Evolutionary conservation across 371 early-diverging fungal genomes (phyloP).

Genomic region (Phascolomyces articulosus): DNA sequence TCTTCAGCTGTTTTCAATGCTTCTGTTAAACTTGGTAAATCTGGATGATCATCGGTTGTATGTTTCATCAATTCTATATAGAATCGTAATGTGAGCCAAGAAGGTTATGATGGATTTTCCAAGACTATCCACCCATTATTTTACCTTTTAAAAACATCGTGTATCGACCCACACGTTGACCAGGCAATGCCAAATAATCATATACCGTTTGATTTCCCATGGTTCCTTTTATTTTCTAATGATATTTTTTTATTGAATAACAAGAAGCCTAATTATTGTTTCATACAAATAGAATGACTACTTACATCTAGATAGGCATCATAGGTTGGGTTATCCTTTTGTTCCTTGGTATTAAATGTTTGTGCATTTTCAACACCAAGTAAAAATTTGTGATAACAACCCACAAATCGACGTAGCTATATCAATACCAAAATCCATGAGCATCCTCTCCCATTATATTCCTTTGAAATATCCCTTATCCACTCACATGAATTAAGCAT

Average conservation of each 20-base stretch:
- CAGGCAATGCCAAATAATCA: constrained; percentile 30
- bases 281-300: no score
- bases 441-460: no score
- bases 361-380: constrained; percentile 47
- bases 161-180: constrained; percentile 48
- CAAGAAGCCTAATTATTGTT: no score
- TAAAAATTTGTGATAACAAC: constrained; percentile 45
- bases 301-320: constrained; percentile 27
- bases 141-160: constrained; percentile 45
- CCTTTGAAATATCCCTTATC: no score
- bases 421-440: no score
- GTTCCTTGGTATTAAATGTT: constrained; percentile 38
- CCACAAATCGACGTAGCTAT: constrained; percentile 25
- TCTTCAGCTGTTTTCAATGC: constrained; percentile 35
- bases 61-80: constrained; percentile 34
- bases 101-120: no score
- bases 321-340: constrained; percentile 39
- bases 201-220: constrained; percentile 22
- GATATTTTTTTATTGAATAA: no score
- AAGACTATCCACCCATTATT: not conserved
- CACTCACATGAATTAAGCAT: constrained; percentile 42
- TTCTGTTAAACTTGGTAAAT: constrained; percentile 27
- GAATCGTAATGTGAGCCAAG: no score
- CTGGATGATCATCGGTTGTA: constrained; percentile 37
- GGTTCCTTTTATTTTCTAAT: constrained; percentile 11